A percentile compares a stretch with the other conserved stretches of the same genome.
phyloP scores from a whole-genome alignment of 495 filamentous ascomycete genomes.

The Penicillium simplicissimum region DNA sequence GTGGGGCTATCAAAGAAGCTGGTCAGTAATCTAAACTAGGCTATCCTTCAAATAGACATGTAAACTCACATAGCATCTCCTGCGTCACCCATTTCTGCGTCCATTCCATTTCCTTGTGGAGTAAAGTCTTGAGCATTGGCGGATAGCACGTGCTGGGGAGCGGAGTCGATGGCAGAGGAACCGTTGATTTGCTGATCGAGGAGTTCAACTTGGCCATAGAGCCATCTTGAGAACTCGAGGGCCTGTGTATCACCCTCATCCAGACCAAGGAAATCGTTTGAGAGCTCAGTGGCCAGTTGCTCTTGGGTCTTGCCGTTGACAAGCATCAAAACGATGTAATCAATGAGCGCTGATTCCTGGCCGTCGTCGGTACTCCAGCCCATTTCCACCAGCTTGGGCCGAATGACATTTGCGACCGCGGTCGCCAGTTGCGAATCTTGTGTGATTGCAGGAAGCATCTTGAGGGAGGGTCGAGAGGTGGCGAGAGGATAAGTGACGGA shows the following conservation, averaged over 20 bases:
- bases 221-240: slow-evolving; percentile 82
- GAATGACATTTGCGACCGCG: slow-evolving; percentile 74
- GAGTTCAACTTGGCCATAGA: slow-evolving; percentile 78
- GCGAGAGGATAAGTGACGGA: background rate
- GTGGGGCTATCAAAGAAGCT: slow-evolving; percentile 66
- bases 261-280: slow-evolving; percentile 82
- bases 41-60: background rate
- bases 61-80: slow-evolving; percentile 69
- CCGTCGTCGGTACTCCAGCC: slow-evolving; percentile 81
- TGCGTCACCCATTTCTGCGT: slow-evolving; percentile 72
- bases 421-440: slow-evolving; percentile 65
- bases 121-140: slow-evolving; percentile 31
- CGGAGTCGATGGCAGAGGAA: slow-evolving; percentile 21
- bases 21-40: slow-evolving; percentile 16
- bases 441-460: slow-evolving; percentile 27
- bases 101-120: slow-evolving; percentile 40
- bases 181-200: slow-evolving; percentile 65
- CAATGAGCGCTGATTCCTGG: slow-evolving; percentile 82
- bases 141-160: slow-evolving; percentile 38
- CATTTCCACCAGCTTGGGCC: slow-evolving; percentile 92
- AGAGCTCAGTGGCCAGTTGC: slow-evolving; percentile 84
- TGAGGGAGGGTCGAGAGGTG: slow-evolving; percentile 7
- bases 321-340: slow-evolving; percentile 97
- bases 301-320: slow-evolving; percentile 90
- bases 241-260: slow-evolving; percentile 81